Conservation (phyloP, 2,329 filamentous ascomycete genomes). For the Aspergillus pseudotamarii region DNA sequence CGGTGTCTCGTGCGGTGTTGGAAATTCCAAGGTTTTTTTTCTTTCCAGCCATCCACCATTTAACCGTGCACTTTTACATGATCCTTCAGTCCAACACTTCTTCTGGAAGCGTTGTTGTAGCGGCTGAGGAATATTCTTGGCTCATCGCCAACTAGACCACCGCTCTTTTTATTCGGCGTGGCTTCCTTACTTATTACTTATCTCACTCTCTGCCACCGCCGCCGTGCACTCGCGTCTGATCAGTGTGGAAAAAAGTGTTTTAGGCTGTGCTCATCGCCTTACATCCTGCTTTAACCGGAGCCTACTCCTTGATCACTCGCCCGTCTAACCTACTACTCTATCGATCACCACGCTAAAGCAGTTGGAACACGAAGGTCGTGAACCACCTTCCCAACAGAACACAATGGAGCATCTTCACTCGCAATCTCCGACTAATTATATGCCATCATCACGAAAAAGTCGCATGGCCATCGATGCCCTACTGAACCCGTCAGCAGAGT, state of each 20-base stretch:
- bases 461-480: slow-evolving; percentile 40
- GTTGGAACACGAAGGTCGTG: background rate
- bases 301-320: background rate
- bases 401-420: slow-evolving; percentile 1
- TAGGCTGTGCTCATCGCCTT: background rate
- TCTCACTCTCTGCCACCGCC: background rate
- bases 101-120: background rate
- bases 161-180: slow-evolving; percentile 6
- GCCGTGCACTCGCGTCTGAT: background rate
- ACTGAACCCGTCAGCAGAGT: slow-evolving; percentile 34
- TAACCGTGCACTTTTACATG: background rate
- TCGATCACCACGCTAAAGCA: background rate
- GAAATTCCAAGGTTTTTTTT: slow-evolving; percentile 14
- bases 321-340: background rate
- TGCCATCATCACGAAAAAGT: slow-evolving; percentile 31
- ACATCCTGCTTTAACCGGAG: background rate
- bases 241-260: background rate
- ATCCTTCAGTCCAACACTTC: slow-evolving; percentile 1
- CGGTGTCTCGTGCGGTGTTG: slow-evolving; percentile 24
- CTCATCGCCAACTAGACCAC: background rate
- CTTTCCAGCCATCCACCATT: background rate
- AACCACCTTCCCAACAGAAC: background rate
- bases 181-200: slow-evolving; percentile 1
- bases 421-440: slow-evolving; percentile 13
- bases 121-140: slow-evolving; percentile 10